Evolutionary conservation across 257 asterid genomes (phyloP), one percentile per base, ranked within the genome.

Genomic region (Nicotiana undulata): DNA sequence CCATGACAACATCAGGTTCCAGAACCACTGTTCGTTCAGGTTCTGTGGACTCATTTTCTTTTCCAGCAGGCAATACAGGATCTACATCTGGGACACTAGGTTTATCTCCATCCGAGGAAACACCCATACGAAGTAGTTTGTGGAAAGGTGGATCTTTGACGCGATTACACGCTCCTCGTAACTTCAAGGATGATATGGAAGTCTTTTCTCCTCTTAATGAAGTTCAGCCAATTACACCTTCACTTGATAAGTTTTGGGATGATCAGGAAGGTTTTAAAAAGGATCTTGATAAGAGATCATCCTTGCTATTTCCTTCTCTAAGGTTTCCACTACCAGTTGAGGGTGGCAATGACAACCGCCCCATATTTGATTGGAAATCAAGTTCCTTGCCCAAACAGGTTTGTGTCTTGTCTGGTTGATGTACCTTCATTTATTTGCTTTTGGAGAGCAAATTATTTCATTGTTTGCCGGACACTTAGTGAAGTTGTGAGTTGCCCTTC

Each of bases 111-210:
- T 82, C 88, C 1, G 97, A 89, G 84, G 98, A 89, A 85, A 89
- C 97, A 53, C 98, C 98, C 63, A 85, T 90, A 34, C 83, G 92
- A 79, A 90, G 92, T 86, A 88, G 90, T 84, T 82, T 90, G 80
- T 83, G 92, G 86, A 68, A 91, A 26, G 92, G 92, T 82, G 94
- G 93, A 86, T 44, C 90, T 80, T 89, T 93, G 84, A 34, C 89
- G 76, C 92, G 97, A 85, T 86, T 96, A 85, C 92, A 91, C 56
- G 93, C 99, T 75, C 91, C 96, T 81, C 91, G 95, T 86, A 91
- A 93, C 89, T 85, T 92, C 87, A 93, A 94, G 91, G 98, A 96
- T 91, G 99, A 96, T 84, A 94, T 96, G 98, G 97, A 96, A 83
- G 93, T 96, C 76, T 96, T 96, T 84, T 96, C 99, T 79, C 98